phyloP scores from a whole-genome alignment of 1,284 basidiomycete genomes.

The Psilocybe mexicana region DNA sequence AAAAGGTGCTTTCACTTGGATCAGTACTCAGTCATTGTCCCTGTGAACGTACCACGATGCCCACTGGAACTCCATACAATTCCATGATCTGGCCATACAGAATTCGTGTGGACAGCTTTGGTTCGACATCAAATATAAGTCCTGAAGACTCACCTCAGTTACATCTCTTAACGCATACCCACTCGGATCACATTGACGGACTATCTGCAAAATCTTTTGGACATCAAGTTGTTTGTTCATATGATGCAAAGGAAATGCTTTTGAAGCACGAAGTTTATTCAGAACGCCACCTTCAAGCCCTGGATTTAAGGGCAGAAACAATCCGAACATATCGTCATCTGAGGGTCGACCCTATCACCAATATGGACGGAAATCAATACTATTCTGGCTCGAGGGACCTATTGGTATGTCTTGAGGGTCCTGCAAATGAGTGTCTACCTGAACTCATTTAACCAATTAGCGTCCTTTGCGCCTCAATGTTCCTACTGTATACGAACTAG shows the following conservation, averaged over 20 bases:
- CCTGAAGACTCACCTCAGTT: constrained; percentile 50
- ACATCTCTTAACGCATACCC: constrained; percentile 81
- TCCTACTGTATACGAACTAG: constrained; percentile 65
- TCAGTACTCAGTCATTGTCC: no score
- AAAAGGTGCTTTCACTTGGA: no score
- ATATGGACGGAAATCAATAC: constrained; percentile 47
- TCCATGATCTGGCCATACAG: constrained; percentile 69
- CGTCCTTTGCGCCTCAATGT: constrained; percentile 56
- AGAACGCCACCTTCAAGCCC: constrained; percentile 58
- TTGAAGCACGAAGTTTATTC: constrained; percentile 69
- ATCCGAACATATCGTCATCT: constrained; percentile 69
- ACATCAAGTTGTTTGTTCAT: constrained; percentile 70
- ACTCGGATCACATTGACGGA: constrained; percentile 79
- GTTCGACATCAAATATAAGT: constrained; percentile 34
- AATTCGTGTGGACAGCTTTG: constrained; percentile 82
- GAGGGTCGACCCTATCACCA: constrained; percentile 51
- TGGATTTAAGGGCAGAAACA: constrained; percentile 54
- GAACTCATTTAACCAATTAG: constrained; percentile 29
- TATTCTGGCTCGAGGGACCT: constrained; percentile 62
- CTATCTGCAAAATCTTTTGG: constrained; percentile 71
- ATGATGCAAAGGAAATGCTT: constrained; percentile 82
- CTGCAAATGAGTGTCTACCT: not conserved
- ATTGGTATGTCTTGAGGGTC: constrained; percentile 39
- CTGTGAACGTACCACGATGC: constrained; percentile 32
- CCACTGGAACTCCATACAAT: constrained; percentile 67